Evolutionary conservation across 345 rosid species (phyloP), one percentile per base, ranked within the genome.

Genomic region (Eucalyptus curtisii): DNA sequence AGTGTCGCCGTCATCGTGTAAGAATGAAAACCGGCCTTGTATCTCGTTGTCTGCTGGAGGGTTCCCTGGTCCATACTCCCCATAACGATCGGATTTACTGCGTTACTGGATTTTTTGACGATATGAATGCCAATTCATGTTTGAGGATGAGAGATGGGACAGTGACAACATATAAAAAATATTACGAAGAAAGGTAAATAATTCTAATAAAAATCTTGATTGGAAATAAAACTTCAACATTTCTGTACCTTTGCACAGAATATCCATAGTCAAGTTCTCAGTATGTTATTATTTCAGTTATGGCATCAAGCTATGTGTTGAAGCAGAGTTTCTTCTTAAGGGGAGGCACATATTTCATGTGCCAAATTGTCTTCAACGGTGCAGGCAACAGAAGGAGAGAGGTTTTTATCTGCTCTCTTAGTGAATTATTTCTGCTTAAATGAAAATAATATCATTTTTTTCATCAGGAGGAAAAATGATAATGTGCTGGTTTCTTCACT

Each of bases 51-150:
- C 53, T 55, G 86, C 89, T 95, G 87, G 88, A 90, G 89, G 91
- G 96, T 89, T 95, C 97, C 22, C 88, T 98, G 92, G 96, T 96
- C 44, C 93, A 27, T 91, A 95, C 99, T 4, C 98, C 99, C 10
- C 98, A 98, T 87, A 98, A 91, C 76, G 96, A 94, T 71, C 85
- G 59, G 3, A 33, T 95, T 31, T 98, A 97, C 90, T 96, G 94
- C 89, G 91, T 95, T 49, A 88, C 88, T 8, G 97, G 94, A 22
- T 37, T 91, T 89, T 92, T 89, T 40, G 88, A 94, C n/a, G 86
- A 93, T 88, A 49, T 96, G 89, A 88, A 94, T 68, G 95, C 93
- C 25, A 93, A 93, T 85, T 97, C 99, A 8, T 48, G 64, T 61
- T 48, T 97, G 90, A 92, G 15, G 44, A 87, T 80, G 89, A 92